These are phyloP conservation scores for Colletotrichum aenigma DNA, from an alignment of 2,329 filamentous ascomycete genomes.

Conservation along the genomic window DNA sequence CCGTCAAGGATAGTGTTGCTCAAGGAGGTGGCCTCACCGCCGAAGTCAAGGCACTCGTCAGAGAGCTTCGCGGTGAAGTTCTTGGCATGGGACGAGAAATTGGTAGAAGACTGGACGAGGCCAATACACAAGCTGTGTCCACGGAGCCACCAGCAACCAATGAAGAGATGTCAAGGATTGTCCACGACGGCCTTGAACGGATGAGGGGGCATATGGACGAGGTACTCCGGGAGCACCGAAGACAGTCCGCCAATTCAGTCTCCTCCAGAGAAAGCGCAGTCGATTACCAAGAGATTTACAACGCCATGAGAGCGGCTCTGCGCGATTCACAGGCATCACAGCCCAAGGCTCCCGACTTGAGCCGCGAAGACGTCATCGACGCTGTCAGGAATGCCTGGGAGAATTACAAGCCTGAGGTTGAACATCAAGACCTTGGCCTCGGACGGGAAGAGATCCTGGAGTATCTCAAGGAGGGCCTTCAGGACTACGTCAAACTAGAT, in stretches of 20 bases:
- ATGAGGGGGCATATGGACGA: constrained; percentile 85
- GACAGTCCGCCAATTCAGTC: constrained; percentile 68
- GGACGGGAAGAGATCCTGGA: constrained; percentile 89
- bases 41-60: constrained; percentile 88
- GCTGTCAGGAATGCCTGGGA: constrained; percentile 93
- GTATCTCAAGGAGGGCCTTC: constrained; percentile 84
- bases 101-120: constrained; percentile 82
- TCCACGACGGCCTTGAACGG: constrained; percentile 80
- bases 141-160: constrained; percentile 55
- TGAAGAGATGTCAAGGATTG: constrained; percentile 76
- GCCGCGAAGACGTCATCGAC: constrained; percentile 82
- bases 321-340: constrained; percentile 62
- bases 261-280: constrained; percentile 65
- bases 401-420: constrained; percentile 90
- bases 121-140: constrained; percentile 31
- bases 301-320: constrained; percentile 78
- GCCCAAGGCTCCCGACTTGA: constrained; percentile 55
- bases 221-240: constrained; percentile 76
- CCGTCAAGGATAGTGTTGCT: constrained; percentile 89
- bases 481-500: constrained; percentile 68
- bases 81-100: constrained; percentile 94
- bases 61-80: constrained; percentile 89
- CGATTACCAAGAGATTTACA: constrained; percentile 86
- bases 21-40: constrained; percentile 89
- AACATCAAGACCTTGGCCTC: constrained; percentile 86